Percentiles rank a stretch among this genome's conserved stretches.
Evolutionary conservation across 139 green algal genomes (phyloP).

Genomic region (Chlorella sp.): DNA sequence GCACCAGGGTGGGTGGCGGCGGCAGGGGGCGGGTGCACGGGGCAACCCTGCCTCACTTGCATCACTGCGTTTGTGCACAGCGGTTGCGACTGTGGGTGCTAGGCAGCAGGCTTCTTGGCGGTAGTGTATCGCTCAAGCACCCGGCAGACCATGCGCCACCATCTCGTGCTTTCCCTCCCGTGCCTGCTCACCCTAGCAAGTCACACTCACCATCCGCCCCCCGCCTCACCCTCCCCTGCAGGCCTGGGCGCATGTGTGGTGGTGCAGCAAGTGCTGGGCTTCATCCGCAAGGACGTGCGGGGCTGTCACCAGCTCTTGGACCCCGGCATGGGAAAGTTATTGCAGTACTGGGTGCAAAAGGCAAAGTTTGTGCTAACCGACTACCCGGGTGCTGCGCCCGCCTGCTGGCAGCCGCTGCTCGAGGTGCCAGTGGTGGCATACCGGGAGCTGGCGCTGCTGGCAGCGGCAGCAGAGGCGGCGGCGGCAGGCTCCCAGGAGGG

Average conservation of each 20-base stretch:
- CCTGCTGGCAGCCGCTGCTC: constrained; percentile 8
- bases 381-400: constrained; percentile 13
- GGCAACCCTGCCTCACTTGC: too few relatives aligned
- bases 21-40: not conserved
- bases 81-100: not conserved
- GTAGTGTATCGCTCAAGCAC: too few relatives aligned
- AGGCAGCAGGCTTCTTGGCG: not conserved
- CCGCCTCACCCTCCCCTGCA: not conserved
- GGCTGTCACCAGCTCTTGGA: constrained; percentile 8
- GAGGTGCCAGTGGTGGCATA: constrained; percentile 13
- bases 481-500: not conserved
- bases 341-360: constrained; percentile 41
- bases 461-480: not conserved
- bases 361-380: constrained; percentile 9
- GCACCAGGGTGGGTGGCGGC: not conserved
- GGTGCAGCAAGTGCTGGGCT: constrained; percentile 8
- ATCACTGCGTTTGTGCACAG: not conserved
- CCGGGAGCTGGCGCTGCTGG: constrained; percentile 17
- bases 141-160: too few relatives aligned
- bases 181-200: too few relatives aligned
- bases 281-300: constrained; percentile 11
- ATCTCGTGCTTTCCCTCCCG: not conserved
- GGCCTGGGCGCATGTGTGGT: not conserved
- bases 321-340: constrained; percentile 27
- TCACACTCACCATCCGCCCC: not conserved